Base-by-base conservation (phyloP, 306 rosid genomes). In the Albizia julibrissin region DNA sequence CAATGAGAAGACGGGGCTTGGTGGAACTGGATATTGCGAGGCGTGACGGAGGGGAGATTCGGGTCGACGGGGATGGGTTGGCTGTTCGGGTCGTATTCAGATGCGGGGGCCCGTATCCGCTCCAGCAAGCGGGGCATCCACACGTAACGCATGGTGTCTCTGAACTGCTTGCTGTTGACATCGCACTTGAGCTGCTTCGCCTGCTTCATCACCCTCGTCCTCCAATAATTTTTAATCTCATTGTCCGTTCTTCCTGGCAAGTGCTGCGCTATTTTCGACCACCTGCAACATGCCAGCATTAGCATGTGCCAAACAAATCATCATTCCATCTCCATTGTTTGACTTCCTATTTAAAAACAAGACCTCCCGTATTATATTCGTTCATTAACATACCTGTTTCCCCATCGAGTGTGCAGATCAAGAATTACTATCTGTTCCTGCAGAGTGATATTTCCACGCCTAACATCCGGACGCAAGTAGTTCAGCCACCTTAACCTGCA, bases 171-270 rank as follows among this genome's bases (percentile, higher is more conserved):
- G 90, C 97, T 91, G 81, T 90, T 89, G 12, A 93, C 96, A 79
- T 93, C 98, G 61, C 98, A 93, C 79, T 90, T 93, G 65, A 93
- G 94, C 81, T 91, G 95, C 82, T 88, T 93, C 37, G 98, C 98
- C 50, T 91, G 96, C 68, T 93, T 93, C 64, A 89, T 89, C 29
- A 93, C 98, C 10, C 96, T 85, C 19, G 98, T 93, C 72, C 98
- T 86, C 98, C 98, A 93, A 33, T 93, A 91, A 69, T 93, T 93
- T 58, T 93, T 93, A 0, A 93, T 93, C 82, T 93, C 98, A 21
- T 93, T 93, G 59, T 93, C 98, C 0, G 98, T 93, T 74, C 98
- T 75, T 39, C 98, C 98, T 0, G 98, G 98, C 89, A 93, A 87
- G 31, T 90, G 89, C 42, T 91, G 92, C 3, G 98, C 98, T 26